Conservation (phyloP, 805 yeast genomes). For the Lipomyces sp. region DNA sequence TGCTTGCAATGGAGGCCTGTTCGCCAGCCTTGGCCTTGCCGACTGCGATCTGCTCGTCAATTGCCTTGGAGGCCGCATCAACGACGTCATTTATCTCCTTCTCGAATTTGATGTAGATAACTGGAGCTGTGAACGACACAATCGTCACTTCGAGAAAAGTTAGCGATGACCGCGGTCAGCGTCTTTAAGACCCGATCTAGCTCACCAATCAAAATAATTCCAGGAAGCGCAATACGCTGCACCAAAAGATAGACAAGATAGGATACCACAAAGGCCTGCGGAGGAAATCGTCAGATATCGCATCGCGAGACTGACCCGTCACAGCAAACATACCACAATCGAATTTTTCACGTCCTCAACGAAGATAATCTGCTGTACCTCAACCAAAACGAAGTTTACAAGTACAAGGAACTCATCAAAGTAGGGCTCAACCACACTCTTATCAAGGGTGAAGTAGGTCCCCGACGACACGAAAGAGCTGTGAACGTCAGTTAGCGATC, state of each 20-base stretch:
- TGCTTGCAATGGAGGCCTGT: constrained; percentile 8
- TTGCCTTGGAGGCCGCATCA: constrained; percentile 30
- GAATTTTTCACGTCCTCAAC: constrained; percentile 19
- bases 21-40: constrained; percentile 12
- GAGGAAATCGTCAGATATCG: no score
- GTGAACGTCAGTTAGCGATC: background rate
- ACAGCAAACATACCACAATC: constrained; percentile 8
- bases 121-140: constrained; percentile 70
- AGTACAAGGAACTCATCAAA: constrained; percentile 13
- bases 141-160: constrained; percentile 43
- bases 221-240: constrained; percentile 18
- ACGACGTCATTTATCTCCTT: constrained; percentile 62
- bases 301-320: no score
- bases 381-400: constrained; percentile 20
- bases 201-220: constrained; percentile 6
- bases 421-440: constrained; percentile 17
- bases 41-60: constrained; percentile 30
- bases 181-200: no score
- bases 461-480: constrained; percentile 10
- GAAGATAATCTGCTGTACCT: constrained; percentile 22
- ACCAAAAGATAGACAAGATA: constrained; percentile 17
- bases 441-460: constrained; percentile 17
- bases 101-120: constrained; percentile 68
- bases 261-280: constrained; percentile 19
- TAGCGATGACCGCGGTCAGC: background rate